phyloP scores from a whole-genome alignment of 2,329 filamentous ascomycete species.

The Spiromastix sp. region DNA sequence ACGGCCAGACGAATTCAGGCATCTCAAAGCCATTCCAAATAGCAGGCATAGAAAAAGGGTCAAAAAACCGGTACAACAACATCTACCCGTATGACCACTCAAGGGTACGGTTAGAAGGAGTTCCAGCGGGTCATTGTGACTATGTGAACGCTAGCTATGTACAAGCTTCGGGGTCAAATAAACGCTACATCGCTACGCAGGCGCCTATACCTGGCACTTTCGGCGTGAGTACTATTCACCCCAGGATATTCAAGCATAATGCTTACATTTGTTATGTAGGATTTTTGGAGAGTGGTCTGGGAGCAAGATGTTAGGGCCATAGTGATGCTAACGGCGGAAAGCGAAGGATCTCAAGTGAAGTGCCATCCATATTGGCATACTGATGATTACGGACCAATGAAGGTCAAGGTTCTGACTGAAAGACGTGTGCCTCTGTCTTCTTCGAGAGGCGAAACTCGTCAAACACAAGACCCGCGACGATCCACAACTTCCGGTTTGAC shows the following conservation, averaged over 20 bases:
- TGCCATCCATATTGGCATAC: constrained; percentile 89
- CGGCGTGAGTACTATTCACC: constrained; percentile 49
- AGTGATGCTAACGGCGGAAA: constrained; percentile 91
- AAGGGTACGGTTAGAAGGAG: constrained; percentile 65
- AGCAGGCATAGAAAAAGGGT: constrained; percentile 86
- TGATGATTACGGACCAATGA: constrained; percentile 66
- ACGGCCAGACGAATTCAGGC: constrained; percentile 34
- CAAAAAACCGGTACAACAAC: constrained; percentile 95
- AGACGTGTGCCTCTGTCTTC: constrained; percentile 54
- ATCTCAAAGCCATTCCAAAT: constrained; percentile 52
- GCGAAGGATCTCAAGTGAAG: constrained; percentile 86
- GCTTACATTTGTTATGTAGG: constrained; percentile 39
- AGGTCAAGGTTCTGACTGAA: constrained; percentile 68
- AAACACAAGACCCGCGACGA: constrained; percentile 40
- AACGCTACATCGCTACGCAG: constrained; percentile 91
- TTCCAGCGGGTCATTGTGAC: constrained; percentile 62
- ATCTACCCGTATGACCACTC: constrained; percentile 95
- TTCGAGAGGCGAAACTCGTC: neutral
- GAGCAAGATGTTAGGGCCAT: constrained; percentile 91
- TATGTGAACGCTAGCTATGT: constrained; percentile 94
- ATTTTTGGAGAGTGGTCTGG: constrained; percentile 98
- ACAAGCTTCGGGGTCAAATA: constrained; percentile 69
- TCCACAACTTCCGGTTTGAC: too few species aligned
- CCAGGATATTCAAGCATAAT: neutral
- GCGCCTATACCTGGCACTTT: constrained; percentile 89